Evolutionary conservation across 2,329 filamentous ascomycete species (phyloP).

Genomic region (Sporothrix humicola): DNA sequence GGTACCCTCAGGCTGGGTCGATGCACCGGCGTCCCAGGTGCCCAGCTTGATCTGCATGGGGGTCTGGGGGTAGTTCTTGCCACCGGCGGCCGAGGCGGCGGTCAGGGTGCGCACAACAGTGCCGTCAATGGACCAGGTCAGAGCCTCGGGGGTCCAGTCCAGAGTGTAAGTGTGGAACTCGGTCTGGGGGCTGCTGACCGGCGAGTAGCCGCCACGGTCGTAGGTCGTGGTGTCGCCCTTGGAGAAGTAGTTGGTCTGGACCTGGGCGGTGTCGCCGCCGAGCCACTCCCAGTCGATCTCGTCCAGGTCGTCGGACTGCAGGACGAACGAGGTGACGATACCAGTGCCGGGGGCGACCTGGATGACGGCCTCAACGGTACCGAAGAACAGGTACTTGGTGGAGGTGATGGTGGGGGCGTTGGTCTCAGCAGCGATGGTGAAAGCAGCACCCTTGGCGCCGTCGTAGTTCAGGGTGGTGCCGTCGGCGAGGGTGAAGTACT

Average conservation of each 20-base stretch:
- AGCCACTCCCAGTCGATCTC: conserved; percentile 98
- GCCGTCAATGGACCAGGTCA: conserved; percentile 66
- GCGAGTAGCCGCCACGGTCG: conserved; percentile 69
- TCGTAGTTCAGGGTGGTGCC: conserved; percentile 58
- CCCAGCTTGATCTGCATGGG: conserved; percentile 71
- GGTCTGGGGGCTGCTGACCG: conserved; percentile 60
- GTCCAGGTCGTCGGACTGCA: conserved; percentile 89
- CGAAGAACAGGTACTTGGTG: conserved; percentile 96
- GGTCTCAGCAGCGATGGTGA: conserved; percentile 69
- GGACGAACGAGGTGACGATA: conserved; percentile 86
- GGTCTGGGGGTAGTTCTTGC: conserved; percentile 69
- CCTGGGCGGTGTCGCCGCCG: conserved; percentile 73
- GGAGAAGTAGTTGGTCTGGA: conserved; percentile 87
- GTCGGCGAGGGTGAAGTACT: conserved; percentile 54
- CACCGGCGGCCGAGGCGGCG: conserved; percentile 56
- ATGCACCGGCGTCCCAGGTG: conserved; percentile 59
- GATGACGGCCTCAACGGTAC: conserved; percentile 78
- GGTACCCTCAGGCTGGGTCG: conserved; percentile 60
- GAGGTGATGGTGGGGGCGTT: conserved; percentile 75
- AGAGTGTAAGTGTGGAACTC: conserved; percentile 69
- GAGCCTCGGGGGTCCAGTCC: conserved; percentile 66
- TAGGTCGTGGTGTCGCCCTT: conserved; percentile 74
- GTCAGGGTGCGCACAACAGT: conserved; percentile 53
- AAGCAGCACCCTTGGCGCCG: conserved; percentile 55
- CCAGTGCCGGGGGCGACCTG: conserved; percentile 81